Conservation (phyloP, 768 basidiomycete genomes). For the Tubosaeta brunneosetosa region DNA sequence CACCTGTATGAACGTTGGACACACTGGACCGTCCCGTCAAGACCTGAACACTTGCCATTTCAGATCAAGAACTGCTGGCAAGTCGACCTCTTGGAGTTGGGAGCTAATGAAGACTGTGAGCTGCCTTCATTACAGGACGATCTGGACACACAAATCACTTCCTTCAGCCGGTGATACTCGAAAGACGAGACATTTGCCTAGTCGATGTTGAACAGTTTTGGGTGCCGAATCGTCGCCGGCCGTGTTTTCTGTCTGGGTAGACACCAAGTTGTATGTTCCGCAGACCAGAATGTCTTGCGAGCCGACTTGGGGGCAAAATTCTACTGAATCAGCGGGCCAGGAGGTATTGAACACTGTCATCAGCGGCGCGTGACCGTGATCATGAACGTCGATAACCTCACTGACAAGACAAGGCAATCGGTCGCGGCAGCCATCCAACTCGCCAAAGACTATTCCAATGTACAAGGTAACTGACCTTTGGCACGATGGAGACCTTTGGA, state of each 20-base stretch:
- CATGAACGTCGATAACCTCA: slow-evolving; percentile 66
- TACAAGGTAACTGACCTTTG: slow-evolving; percentile 51
- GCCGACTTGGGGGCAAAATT: slow-evolving; percentile 76
- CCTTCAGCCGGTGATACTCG: slow-evolving; percentile 35
- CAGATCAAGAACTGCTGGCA: slow-evolving; percentile 87
- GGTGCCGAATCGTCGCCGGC: not conserved
- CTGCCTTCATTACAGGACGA: not conserved
- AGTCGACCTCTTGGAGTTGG: slow-evolving; percentile 61
- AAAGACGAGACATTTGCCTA: slow-evolving; percentile 74
- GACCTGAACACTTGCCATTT: slow-evolving; percentile 67
- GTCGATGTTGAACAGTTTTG: slow-evolving; percentile 38
- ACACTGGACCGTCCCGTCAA: not conserved
- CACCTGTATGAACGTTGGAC: slow-evolving; percentile 44
- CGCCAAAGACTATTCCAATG: slow-evolving; percentile 80
- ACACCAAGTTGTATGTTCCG: slow-evolving; percentile 84
- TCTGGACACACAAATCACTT: slow-evolving; percentile 32
- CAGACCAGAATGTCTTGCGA: slow-evolving; percentile 68
- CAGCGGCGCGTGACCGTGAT: slow-evolving; percentile 6
- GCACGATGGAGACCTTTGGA: not conserved
- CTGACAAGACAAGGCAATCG: slow-evolving; percentile 74
- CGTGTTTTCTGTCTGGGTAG: slow-evolving; percentile 14
- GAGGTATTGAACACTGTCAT: slow-evolving; percentile 50
- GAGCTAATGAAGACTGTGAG: slow-evolving; percentile 32
- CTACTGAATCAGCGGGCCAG: slow-evolving; percentile 86
- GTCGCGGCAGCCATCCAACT: slow-evolving; percentile 70